Conservation (phyloP, 495 filamentous ascomycete genomes). For the Cladorrhinum samala region DNA sequence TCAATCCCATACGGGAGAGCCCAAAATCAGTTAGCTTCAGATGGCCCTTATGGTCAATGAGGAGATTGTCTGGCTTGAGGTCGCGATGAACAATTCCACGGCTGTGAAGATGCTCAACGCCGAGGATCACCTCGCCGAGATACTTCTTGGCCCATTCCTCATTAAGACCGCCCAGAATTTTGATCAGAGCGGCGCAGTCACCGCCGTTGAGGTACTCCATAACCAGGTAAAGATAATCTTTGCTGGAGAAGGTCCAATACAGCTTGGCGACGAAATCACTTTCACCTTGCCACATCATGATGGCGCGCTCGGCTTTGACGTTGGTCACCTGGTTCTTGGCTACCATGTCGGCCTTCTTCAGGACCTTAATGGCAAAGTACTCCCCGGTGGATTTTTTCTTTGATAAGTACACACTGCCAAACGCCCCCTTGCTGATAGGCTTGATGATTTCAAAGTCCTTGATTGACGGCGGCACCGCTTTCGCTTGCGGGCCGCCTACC, state of each 20-base stretch:
- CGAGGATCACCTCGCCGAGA: slow-evolving; percentile 88
- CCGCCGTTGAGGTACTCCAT: slow-evolving; percentile 99
- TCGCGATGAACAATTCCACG: slow-evolving; percentile 94
- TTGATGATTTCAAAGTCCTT: slow-evolving; percentile 99
- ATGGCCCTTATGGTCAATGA: slow-evolving; percentile 96
- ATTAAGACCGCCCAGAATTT: slow-evolving; percentile 79
- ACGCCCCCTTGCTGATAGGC: slow-evolving; percentile 97
- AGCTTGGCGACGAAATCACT: slow-evolving; percentile 98
- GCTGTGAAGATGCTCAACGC: slow-evolving; percentile 90
- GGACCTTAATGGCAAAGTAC: slow-evolving; percentile 95
- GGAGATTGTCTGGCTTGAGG: slow-evolving; percentile 92
- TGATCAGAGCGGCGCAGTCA: slow-evolving; percentile 94
- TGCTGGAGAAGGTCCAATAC: slow-evolving; percentile 99
- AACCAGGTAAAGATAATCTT: slow-evolving; percentile 96
- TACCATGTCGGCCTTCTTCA: slow-evolving; percentile 99
- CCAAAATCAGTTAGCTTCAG: slow-evolving; percentile 97
- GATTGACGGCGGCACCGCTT: slow-evolving; percentile 87
- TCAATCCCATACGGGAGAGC: slow-evolving; percentile 91
- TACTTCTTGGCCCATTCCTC: slow-evolving; percentile 99
- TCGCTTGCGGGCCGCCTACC: slow-evolving; percentile 62
- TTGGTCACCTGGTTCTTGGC: slow-evolving; percentile 99
- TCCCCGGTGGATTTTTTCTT: slow-evolving; percentile 98
- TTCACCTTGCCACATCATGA: slow-evolving; percentile 99
- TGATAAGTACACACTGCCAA: slow-evolving; percentile 93
- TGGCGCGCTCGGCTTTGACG: slow-evolving; percentile 97